Conservation (phyloP, 345 rosid species). For the Trapa bicornis region DNA sequence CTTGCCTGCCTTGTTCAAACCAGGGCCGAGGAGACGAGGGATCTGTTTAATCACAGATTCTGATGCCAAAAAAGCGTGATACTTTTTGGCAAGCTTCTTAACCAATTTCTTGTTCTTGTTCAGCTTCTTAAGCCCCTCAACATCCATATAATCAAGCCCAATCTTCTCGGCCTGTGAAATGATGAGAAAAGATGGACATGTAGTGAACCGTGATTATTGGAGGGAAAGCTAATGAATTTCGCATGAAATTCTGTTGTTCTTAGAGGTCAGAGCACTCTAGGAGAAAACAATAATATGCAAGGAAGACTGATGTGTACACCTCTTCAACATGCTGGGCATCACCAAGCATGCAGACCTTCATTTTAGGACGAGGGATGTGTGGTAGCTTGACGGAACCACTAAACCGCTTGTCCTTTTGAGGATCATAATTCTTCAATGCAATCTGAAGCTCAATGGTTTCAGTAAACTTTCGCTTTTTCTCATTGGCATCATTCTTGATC, state of each 20-base stretch:
- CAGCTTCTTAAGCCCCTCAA: constrained; percentile 58
- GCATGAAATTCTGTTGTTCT: background rate
- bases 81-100: constrained; percentile 71
- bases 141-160: constrained; percentile 61
- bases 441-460: constrained; percentile 79
- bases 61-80: constrained; percentile 68
- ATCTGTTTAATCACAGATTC: constrained; percentile 80
- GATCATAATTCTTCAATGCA: constrained; percentile 69
- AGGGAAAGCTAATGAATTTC: background rate
- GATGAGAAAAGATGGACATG: background rate
- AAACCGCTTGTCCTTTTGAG: constrained; percentile 63
- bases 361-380: constrained; percentile 51
- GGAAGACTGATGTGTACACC: constrained; percentile 13
- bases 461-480: constrained; percentile 49
- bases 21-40: constrained; percentile 76
- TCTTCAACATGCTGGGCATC: constrained; percentile 63
- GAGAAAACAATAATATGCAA: background rate
- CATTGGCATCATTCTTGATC: constrained; percentile 26
- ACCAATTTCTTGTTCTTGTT: constrained; percentile 78
- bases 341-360: constrained; percentile 65
- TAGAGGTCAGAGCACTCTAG: background rate
- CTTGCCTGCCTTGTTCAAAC: constrained; percentile 92
- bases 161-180: constrained; percentile 52
- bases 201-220: background rate
- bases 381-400: constrained; percentile 59